These are phyloP conservation scores for Mucor saturninus DNA, from an alignment of 371 early-diverging fungal genomes.

Conservation along the genomic window DNA sequence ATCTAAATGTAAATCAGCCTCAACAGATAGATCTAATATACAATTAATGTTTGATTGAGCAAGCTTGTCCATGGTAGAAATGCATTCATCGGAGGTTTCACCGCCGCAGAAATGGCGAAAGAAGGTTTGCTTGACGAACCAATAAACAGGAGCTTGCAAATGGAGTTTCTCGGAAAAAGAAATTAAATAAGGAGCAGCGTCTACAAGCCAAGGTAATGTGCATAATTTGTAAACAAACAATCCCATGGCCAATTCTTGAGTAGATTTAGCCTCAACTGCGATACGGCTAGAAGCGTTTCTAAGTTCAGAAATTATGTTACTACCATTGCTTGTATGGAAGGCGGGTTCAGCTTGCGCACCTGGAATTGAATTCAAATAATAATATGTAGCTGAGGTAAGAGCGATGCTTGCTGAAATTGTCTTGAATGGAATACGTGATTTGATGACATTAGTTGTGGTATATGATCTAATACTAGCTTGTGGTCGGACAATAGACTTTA, in stretches of 20 bases:
- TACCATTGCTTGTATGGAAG: conserved; percentile 14
- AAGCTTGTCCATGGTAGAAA: conserved; percentile 80
- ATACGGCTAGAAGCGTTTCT: conserved; percentile 43
- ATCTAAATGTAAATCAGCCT: conserved; percentile 80
- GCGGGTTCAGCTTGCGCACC: conserved; percentile 21
- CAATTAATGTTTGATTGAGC: conserved; percentile 75
- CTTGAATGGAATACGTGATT: conserved; percentile 30
- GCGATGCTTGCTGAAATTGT: conserved; percentile 31
- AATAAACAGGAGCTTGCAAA: conserved; percentile 64
- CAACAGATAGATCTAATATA: conserved; percentile 89
- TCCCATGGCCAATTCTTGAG: conserved; percentile 70
- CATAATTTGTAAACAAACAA: conserved; percentile 81
- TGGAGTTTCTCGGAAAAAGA: conserved; percentile 61
- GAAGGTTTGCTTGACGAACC: conserved; percentile 83
- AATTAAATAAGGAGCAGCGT: conserved; percentile 69
- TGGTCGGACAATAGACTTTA: conserved; percentile 2
- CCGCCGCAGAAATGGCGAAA: conserved; percentile 95
- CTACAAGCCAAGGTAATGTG: conserved; percentile 67
- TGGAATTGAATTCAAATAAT: conserved; percentile 19
- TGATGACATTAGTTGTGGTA: conserved; percentile 3
- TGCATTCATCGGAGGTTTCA: conserved; percentile 85
- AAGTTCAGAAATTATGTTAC: conserved; percentile 29
- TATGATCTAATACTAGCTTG: conserved; percentile 11
- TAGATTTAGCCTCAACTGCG: conserved; percentile 59
- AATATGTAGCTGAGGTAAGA: conserved; percentile 21